Percentiles rank a stretch among this genome's conserved stretches.
Evolutionary conservation across 192 early-diverging fungal genomes (phyloP).

Genomic region (Backusella australiensis): DNA sequence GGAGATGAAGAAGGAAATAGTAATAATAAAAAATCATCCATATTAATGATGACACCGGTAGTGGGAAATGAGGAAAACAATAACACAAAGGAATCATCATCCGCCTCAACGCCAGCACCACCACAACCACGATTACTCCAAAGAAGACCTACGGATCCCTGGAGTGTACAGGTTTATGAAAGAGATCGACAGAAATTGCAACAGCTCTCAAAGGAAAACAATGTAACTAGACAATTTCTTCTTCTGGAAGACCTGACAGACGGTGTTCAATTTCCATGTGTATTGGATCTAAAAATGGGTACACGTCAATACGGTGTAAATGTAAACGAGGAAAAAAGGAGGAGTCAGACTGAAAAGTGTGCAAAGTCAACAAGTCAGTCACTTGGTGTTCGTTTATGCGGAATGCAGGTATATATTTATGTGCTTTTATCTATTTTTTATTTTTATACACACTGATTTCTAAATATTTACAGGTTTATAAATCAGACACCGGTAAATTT

Average conservation of each 20-base stretch:
- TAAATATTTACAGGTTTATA: conserved; percentile 68
- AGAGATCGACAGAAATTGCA: conserved; percentile 14
- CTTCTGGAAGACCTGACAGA: conserved; percentile 93
- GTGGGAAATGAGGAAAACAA: not conserved
- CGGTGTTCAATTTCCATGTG: conserved; percentile 85
- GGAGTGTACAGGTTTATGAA: conserved; percentile 9
- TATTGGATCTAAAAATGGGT: conserved; percentile 99
- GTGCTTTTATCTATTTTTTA: not conserved
- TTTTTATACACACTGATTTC: not conserved
- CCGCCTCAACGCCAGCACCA: not conserved
- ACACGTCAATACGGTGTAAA: conserved; percentile 94
- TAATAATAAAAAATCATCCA: not conserved
- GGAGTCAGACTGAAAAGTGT: conserved; percentile 90
- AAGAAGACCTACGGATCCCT: conserved; percentile 8
- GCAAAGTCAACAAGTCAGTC: conserved; percentile 86
- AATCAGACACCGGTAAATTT: conserved; percentile 69
- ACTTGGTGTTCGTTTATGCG: conserved; percentile 93
- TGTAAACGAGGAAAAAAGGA: conserved; percentile 76
- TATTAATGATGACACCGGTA: not conserved
- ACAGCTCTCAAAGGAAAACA: conserved; percentile 37
- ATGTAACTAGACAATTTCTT: conserved; percentile 75
- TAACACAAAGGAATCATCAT: not conserved
- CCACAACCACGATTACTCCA: not conserved
- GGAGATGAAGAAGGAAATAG: not conserved
- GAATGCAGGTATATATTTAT: conserved; percentile 78